Percentiles rank a stretch among this genome's conserved stretches.
Evolutionary conservation across 2,329 filamentous ascomycete species (phyloP).

Genomic region (Aspergillus sp.): DNA sequence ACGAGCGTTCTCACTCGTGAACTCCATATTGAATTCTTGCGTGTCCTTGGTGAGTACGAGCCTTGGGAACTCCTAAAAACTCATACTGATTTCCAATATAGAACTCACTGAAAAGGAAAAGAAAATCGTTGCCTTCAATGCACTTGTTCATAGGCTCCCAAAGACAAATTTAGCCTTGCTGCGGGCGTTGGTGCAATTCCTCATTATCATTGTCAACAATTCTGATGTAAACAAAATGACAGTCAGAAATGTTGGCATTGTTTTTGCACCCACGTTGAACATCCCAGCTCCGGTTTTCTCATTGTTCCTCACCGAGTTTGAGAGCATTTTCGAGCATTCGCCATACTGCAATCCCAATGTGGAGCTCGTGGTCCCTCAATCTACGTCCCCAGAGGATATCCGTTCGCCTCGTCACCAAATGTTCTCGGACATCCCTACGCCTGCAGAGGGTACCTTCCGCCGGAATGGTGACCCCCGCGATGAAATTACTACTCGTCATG

Average conservation of each 20-base stretch:
- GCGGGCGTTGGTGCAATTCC: slow-evolving; percentile 78
- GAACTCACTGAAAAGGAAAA: slow-evolving; percentile 72
- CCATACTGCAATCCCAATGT: slow-evolving; percentile 45
- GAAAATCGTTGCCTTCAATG: slow-evolving; percentile 73
- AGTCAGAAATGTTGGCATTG: slow-evolving; percentile 93
- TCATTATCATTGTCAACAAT: slow-evolving; percentile 91
- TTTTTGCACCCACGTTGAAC: slow-evolving; percentile 95
- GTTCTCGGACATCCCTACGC: slow-evolving; percentile 65
- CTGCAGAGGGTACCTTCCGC: slow-evolving; percentile 57
- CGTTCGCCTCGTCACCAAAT: slow-evolving; percentile 64
- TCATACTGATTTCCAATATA: slow-evolving; percentile 19
- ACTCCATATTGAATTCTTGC: slow-evolving; percentile 82
- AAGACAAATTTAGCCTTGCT: slow-evolving; percentile 76
- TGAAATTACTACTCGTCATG: slow-evolving; percentile 32
- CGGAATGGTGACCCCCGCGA: slow-evolving; percentile 25
- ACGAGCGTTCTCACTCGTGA: slow-evolving; percentile 88
- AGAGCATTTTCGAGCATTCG: slow-evolving; percentile 74
- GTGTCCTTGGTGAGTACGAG: slow-evolving; percentile 61
- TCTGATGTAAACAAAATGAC: slow-evolving; percentile 95
- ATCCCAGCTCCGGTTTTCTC: slow-evolving; percentile 94
- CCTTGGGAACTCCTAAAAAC: not conserved
- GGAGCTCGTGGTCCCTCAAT: slow-evolving; percentile 42
- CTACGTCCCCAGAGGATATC: slow-evolving; percentile 55
- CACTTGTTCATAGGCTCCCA: slow-evolving; percentile 77
- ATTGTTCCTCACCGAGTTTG: slow-evolving; percentile 86